A percentile compares a stretch with the other conserved stretches of the same genome.
Conservation (phyloP, 148 eudicot genomes). For the Beta vulgaris region DNA sequence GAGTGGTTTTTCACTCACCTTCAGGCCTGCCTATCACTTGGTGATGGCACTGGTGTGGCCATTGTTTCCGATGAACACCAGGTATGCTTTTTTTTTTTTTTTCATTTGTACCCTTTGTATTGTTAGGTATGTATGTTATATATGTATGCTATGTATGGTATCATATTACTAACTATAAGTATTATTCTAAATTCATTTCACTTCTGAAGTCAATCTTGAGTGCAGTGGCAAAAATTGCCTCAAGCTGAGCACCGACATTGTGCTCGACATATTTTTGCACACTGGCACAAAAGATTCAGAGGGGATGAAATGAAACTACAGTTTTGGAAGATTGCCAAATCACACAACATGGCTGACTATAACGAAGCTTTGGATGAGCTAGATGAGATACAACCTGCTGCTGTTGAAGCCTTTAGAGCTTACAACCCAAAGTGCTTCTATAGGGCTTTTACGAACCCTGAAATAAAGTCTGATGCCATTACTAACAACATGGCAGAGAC, state of each 20-base stretch:
- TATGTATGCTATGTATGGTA: not conserved
- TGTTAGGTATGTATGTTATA: not conserved
- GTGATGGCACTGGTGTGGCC: not conserved
- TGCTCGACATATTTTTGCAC: not conserved
- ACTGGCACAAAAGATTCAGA: not conserved
- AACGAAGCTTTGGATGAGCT: not conserved
- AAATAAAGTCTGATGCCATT: not conserved
- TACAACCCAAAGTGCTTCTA: conserved; percentile 3
- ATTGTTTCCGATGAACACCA: not conserved
- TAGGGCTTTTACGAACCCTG: not conserved
- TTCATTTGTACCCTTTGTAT: not conserved
- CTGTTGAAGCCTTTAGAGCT: not conserved
- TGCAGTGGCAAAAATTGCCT: not conserved
- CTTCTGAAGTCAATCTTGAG: not conserved
- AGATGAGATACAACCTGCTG: not conserved
- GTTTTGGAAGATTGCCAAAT: not conserved
- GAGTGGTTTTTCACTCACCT: not conserved
- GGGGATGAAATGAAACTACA: not conserved
- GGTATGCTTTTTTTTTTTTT: not conserved
- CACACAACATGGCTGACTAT: not conserved
- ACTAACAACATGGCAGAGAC: conserved; percentile 9
- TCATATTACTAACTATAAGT: not conserved
- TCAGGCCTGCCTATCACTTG: not conserved
- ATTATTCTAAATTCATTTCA: too few relatives aligned
- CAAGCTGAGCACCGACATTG: not conserved